Percentiles rank a stretch among this genome's conserved stretches.
These are phyloP conservation scores for Omphalotus guepiniiformis DNA, from an alignment of 768 basidiomycete genomes.

Conservation along the genomic window DNA sequence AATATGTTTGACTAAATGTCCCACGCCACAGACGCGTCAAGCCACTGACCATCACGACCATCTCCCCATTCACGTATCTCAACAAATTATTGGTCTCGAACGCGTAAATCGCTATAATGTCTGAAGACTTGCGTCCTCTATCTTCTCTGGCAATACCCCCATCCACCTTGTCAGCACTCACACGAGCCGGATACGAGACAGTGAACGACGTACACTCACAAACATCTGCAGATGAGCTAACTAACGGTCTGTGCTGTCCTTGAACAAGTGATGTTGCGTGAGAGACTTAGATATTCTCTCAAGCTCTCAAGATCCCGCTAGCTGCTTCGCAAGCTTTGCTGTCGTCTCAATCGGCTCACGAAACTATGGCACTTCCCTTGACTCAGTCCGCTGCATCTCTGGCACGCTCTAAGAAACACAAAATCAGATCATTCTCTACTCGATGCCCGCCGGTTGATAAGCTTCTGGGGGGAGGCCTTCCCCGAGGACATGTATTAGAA, in stretches of 20 bases:
- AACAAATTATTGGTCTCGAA: too few relatives aligned
- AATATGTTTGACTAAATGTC: slow-evolving; percentile 16
- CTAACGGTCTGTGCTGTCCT: slow-evolving; percentile 37
- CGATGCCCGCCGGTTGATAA: slow-evolving; percentile 48
- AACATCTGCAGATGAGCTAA: slow-evolving; percentile 40
- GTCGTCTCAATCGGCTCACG: slow-evolving; percentile 24
- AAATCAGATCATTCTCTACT: slow-evolving; percentile 31
- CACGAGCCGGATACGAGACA: slow-evolving; percentile 54
- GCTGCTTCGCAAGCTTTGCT: slow-evolving; percentile 44
- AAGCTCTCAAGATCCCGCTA: slow-evolving; percentile 50
- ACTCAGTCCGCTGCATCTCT: slow-evolving; percentile 58
- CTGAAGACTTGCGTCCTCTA: slow-evolving; percentile 31
- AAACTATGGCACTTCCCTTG: slow-evolving; percentile 25
- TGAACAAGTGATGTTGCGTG: not conserved
- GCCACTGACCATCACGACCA: too few relatives aligned
- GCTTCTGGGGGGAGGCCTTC: slow-evolving; percentile 60
- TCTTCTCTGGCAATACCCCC: slow-evolving; percentile 44
- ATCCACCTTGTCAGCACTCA: slow-evolving; percentile 41
- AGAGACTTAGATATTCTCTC: not conserved
- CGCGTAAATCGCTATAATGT: too few relatives aligned
- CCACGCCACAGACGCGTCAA: slow-evolving; percentile 19
- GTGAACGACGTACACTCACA: slow-evolving; percentile 43
- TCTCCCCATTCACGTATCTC: too few relatives aligned
- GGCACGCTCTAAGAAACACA: slow-evolving; percentile 22
- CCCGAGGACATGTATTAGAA: slow-evolving; percentile 60